Conservation (phyloP, 495 filamentous ascomycete genomes). For the Lindgomyces ingoldianus region DNA sequence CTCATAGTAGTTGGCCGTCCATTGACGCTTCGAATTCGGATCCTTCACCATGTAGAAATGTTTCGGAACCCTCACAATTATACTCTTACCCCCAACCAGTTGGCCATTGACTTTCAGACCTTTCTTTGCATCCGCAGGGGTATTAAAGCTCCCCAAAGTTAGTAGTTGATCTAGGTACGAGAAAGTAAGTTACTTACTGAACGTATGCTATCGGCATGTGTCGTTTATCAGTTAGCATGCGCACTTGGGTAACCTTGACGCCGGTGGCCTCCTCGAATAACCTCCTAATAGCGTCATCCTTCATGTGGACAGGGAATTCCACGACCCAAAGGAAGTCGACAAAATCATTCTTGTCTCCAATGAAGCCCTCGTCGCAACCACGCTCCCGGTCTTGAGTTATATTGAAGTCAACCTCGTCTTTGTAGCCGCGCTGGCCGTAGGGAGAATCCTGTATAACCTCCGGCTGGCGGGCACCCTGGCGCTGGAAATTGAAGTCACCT, state of each 20-base stretch:
- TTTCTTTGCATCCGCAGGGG: slow-evolving; percentile 9
- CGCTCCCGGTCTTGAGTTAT: slow-evolving; percentile 4
- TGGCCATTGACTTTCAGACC: not conserved
- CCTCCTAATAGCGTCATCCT: not conserved
- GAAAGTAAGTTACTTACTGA: slow-evolving; percentile 1
- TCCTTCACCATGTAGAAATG: not conserved
- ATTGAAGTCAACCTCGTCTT: not conserved
- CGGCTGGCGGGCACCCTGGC: not conserved
- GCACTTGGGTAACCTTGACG: not conserved
- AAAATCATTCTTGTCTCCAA: slow-evolving; percentile 19
- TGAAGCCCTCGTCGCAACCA: slow-evolving; percentile 25
- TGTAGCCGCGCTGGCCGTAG: not conserved
- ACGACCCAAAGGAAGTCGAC: slow-evolving; percentile 12
- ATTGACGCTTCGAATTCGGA: not conserved
- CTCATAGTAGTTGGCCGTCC: not conserved
- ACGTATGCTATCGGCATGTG: slow-evolving; percentile 12
- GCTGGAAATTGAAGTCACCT: not conserved
- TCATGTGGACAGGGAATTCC: not conserved
- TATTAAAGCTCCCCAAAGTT: slow-evolving; percentile 4
- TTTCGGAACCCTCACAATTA: slow-evolving; percentile 1
- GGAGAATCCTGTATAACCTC: not conserved
- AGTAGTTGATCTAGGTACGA: not conserved
- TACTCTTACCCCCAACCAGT: not conserved
- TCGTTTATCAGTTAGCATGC: slow-evolving; percentile 1
- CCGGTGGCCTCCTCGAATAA: slow-evolving; percentile 7